Conservation (phyloP, 768 basidiomycete species). For the Russula emetica region DNA sequence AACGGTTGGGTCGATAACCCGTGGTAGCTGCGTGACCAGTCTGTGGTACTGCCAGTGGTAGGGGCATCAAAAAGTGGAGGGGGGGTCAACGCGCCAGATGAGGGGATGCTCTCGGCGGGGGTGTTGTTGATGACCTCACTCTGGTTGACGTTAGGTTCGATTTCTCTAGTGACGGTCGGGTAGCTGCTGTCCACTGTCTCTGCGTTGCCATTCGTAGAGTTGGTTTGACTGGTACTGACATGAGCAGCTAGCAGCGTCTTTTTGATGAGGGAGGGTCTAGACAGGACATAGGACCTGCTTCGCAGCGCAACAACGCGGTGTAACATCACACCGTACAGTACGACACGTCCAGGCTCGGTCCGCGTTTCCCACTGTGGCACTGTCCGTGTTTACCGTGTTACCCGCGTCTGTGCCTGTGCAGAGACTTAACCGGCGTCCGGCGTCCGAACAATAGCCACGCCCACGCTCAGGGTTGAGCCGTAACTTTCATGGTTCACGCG, state of each 20-base stretch:
- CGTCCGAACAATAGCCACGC: too few relatives aligned
- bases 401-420: too few relatives aligned
- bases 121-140: slow-evolving; percentile 22
- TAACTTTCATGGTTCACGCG: too few relatives aligned
- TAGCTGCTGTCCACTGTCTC: slow-evolving; percentile 28
- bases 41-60: slow-evolving; percentile 39
- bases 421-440: too few relatives aligned
- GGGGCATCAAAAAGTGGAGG: slow-evolving; percentile 25
- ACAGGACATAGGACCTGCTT: slow-evolving; percentile 7
- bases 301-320: slow-evolving; percentile 10
- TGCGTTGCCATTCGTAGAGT: slow-evolving; percentile 29
- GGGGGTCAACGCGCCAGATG: slow-evolving; percentile 28
- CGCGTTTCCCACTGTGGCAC: too few relatives aligned
- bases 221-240: slow-evolving; percentile 33
- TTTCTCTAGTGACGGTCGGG: slow-evolving; percentile 30
- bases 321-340: not conserved
- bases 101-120: slow-evolving; percentile 27
- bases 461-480: too few relatives aligned
- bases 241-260: slow-evolving; percentile 29
- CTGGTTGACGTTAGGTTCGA: slow-evolving; percentile 24
- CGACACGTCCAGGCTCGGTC: not conserved
- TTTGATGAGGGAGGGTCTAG: slow-evolving; percentile 19
- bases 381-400: too few relatives aligned
- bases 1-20: slow-evolving; percentile 80
- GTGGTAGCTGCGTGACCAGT: slow-evolving; percentile 88